Conservation (phyloP, 495 filamentous ascomycete genomes). For the Xylaria intraflava region DNA sequence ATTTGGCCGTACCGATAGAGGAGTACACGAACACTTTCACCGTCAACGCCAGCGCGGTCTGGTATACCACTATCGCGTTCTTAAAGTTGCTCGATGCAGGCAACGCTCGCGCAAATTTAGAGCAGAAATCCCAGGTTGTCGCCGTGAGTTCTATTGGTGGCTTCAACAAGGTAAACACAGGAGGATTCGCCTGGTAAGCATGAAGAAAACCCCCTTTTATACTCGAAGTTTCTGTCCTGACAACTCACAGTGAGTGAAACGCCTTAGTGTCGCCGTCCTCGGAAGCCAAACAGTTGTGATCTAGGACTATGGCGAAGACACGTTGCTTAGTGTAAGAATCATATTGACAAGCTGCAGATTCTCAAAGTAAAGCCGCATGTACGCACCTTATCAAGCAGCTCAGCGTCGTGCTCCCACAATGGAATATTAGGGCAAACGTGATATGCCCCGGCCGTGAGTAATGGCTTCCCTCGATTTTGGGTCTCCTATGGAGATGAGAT, state of each 20-base stretch:
- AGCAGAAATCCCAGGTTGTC: slow-evolving; percentile 55
- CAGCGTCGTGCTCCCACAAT: slow-evolving; percentile 45
- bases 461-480: background rate
- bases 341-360: slow-evolving; percentile 20
- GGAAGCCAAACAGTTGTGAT: background rate
- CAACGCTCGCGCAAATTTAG: slow-evolving; percentile 48
- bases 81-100: slow-evolving; percentile 55
- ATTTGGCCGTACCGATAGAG: slow-evolving; percentile 46
- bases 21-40: slow-evolving; percentile 53
- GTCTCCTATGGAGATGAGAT: background rate
- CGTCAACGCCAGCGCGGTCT: slow-evolving; percentile 55
- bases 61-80: slow-evolving; percentile 59
- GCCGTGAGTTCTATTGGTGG: slow-evolving; percentile 57
- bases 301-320: background rate
- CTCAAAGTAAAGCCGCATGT: slow-evolving; percentile 55
- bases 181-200: slow-evolving; percentile 46
- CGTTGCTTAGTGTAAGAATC: slow-evolving; percentile 10
- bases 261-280: too few relatives aligned
- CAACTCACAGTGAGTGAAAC: slow-evolving; percentile 3
- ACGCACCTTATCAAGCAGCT: slow-evolving; percentile 61
- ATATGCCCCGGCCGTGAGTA: slow-evolving; percentile 59
- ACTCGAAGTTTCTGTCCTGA: background rate
- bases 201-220: background rate
- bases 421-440: slow-evolving; percentile 58
- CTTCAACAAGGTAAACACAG: slow-evolving; percentile 49